Evolutionary conservation across 2,329 filamentous ascomycete species (phyloP).

Genomic region (Aspergillus sp.): DNA sequence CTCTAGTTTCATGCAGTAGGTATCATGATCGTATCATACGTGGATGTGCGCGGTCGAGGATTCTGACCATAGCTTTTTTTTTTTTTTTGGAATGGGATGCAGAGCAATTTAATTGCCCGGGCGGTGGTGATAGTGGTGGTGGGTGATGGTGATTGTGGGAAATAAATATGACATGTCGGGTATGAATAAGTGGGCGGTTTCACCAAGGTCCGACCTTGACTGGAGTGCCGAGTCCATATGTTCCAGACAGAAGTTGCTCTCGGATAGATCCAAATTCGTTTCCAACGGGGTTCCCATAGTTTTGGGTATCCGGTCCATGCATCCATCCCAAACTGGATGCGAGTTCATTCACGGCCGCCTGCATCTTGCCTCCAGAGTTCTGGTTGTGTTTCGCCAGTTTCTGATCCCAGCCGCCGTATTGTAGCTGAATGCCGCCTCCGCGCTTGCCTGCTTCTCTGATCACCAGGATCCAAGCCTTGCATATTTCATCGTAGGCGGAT

Average conservation of each 20-base stretch:
- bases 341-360: conserved; percentile 74
- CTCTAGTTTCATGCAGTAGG: conserved; percentile 39
- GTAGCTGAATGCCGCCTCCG: conserved; percentile 82
- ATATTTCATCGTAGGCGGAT: conserved; percentile 92
- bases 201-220: conserved; percentile 56
- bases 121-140: too few relatives aligned
- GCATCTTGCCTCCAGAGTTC: conserved; percentile 74
- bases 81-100: neutral
- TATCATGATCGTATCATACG: conserved; percentile 43
- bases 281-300: conserved; percentile 25
- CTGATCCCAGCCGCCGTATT: conserved; percentile 90
- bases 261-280: conserved; percentile 46
- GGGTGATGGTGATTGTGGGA: neutral
- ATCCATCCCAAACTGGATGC: conserved; percentile 74
- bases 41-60: conserved; percentile 25
- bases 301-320: conserved; percentile 40
- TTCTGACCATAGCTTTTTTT: conserved; percentile 10
- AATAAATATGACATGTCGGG: conserved; percentile 2
- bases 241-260: conserved; percentile 54
- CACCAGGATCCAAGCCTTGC: conserved; percentile 86
- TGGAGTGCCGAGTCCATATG: conserved; percentile 50
- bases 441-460: conserved; percentile 87
- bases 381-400: conserved; percentile 83
- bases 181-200: conserved; percentile 8
- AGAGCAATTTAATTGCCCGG: neutral